These are phyloP conservation scores for Metschnikowia arizonensis DNA, from an alignment of 805 yeast species.

Conservation along the genomic window DNA sequence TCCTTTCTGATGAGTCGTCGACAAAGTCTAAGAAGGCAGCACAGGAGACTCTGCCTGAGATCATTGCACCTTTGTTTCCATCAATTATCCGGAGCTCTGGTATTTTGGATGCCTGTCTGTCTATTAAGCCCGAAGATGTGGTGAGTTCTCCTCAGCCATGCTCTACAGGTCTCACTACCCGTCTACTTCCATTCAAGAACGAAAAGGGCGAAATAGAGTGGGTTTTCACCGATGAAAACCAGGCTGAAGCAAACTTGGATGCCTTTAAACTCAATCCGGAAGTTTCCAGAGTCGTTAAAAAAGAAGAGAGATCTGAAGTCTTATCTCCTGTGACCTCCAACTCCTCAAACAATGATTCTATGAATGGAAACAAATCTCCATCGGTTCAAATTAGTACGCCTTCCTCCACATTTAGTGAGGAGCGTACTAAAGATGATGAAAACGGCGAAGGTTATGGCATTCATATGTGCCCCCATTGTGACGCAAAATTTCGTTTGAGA, in stretches of 20 bases:
- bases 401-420: constrained; percentile 27
- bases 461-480: constrained; percentile 47
- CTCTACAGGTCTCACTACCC: constrained; percentile 47
- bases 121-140: constrained; percentile 1
- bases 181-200: constrained; percentile 50
- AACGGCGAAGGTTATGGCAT: constrained; percentile 13
- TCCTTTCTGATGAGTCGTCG: not conserved
- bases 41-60: not conserved
- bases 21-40: constrained; percentile 3
- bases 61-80: constrained; percentile 12
- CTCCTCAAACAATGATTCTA: constrained; percentile 30
- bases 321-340: constrained; percentile 40
- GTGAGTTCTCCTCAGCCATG: constrained; percentile 32
- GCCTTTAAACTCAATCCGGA: constrained; percentile 20
- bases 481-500: constrained; percentile 46
- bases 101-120: not conserved
- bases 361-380: constrained; percentile 19
- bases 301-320: constrained; percentile 8
- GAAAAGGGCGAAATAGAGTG: constrained; percentile 55
- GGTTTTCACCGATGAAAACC: constrained; percentile 45
- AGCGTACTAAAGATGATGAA: constrained; percentile 15
- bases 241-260: constrained; percentile 26
- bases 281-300: constrained; percentile 4
- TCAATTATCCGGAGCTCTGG: constrained; percentile 7
- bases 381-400: constrained; percentile 31